Evolutionary conservation across 192 early-diverging fungal species (phyloP), one percentile per base, ranked within the genome.

Genomic region (Chytriomyces sp.): DNA sequence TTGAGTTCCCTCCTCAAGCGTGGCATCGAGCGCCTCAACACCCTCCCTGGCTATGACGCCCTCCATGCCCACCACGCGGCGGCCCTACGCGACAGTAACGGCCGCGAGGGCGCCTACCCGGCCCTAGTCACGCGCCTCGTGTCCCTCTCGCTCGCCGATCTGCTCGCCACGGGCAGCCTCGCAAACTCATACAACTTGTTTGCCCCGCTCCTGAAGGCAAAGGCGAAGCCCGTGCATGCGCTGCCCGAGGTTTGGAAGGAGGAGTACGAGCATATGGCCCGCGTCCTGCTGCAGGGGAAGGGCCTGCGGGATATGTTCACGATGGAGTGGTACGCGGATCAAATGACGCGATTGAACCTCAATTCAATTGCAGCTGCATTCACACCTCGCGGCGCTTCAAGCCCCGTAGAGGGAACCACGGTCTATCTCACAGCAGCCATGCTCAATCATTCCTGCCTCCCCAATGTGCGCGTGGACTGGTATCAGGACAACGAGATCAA

Each of bases 261-360:
- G 17, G 36, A 70, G 5, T 70, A 70, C 39, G 37, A 70, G 5
- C 41, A 59, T 12, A 70, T 70, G 2, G 41, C 44, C 28, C 12
- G 39, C 37, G 68, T 59, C 22, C 5, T 70, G 32, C 44, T 64
- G 40, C 39, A 10, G 4, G 68, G 56, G 33, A 57, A 70, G 25
- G 68, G 68, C 25, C 39, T 70, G 4, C 17, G 38, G 3, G 68
- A 70, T 37, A 14, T 70, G 68, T 70, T 70, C 44, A 41, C 68
- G 38, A 36, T 70, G 4, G 41, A 32, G 10, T 70, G 68, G 68
- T 70, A 70, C 40, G 25, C 34, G 1, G 53, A 52, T 32, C 68
- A 70, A 70, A 59, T 70, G 55, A 70, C 53, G 34, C 54, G 68
- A 12, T 31, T 70, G 33, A 70, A 70, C 40, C 39, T 70, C 56